Base-by-base conservation (phyloP, 2,329 filamentous ascomycete species). In the Claviceps fusiformis region DNA sequence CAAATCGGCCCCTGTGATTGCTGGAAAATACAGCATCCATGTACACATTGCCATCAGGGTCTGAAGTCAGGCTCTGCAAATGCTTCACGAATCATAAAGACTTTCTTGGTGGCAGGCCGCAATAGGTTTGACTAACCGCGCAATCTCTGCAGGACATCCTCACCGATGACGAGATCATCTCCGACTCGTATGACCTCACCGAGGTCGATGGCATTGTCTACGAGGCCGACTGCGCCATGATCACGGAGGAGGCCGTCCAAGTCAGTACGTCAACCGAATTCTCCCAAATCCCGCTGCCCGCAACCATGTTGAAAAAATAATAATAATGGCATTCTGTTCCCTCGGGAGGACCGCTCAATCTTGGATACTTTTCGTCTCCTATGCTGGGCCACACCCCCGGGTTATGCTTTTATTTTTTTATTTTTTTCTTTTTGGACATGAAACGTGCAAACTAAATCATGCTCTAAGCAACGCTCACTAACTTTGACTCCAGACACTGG, bases 131-230 rank as follows among this genome's bases (percentile, higher is more conserved):
- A 43, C 45, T 66, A 63, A 66, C 63, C 57, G 63, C 63, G 61
- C 64, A 62, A 62, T 58, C 50, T 52, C 45, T 50, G 58, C 67
- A 98, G 93, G 93, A 98, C 71, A 75, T 93, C 66, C 71, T 96
- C 74, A 87, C 82, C 73, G 88, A 77, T 62, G 92, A 96, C 77
- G 93, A 98, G 86, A 81, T 98, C 73, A 85, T 97, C 83, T 95
- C 93, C 68, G 92, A 97, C 77, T 93, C 87, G 64, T 96, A 86
- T 78, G 79, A 90, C 64, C 73, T 95, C 70, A 89, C 88, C 77
- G 78, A 86, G 71, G 70, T 92, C 60, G 87, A 91, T 71, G 83
- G 82, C 63, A 77, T 87, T 63, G 83, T 87, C 66, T 97, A 87
- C 77, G 92, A 97, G 79, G 86, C 85, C 69, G 86, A 98, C 76